Evolutionary conservation across 2,329 filamentous ascomycete species (phyloP).

Genomic region (Samsoniella hepiali): DNA sequence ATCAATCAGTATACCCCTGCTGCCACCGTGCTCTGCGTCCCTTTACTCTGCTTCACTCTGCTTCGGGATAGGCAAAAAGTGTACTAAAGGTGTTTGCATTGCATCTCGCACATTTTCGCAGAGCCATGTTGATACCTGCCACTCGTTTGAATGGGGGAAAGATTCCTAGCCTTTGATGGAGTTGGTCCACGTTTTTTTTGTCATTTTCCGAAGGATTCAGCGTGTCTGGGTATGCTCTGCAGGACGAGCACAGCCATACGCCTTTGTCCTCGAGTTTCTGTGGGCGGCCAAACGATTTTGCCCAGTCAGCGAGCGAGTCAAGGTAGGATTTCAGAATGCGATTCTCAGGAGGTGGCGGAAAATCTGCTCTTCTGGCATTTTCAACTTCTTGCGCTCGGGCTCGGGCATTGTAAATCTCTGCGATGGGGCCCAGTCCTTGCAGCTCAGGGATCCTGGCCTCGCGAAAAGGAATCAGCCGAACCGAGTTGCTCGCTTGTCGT

Average conservation of each 20-base stretch:
- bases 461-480: not conserved
- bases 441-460: not conserved
- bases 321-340: not conserved
- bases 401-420: not conserved
- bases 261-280: constrained; percentile 12
- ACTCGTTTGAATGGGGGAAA: constrained; percentile 20
- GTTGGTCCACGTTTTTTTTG: not conserved
- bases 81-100: constrained; percentile 18
- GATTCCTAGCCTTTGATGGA: constrained; percentile 12
- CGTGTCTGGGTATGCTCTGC: constrained; percentile 18
- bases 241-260: constrained; percentile 23
- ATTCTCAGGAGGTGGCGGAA: no score
- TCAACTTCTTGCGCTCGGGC: not conserved
- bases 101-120: constrained; percentile 22
- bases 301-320: not conserved
- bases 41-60: not conserved
- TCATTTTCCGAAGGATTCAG: not conserved
- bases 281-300: not conserved
- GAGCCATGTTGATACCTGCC: constrained; percentile 6
- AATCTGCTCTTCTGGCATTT: not conserved
- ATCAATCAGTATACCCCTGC: not conserved
- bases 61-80: constrained; percentile 10
- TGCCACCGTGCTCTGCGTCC: not conserved
- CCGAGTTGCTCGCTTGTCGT: not conserved
- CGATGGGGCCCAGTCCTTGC: not conserved